Conservation (phyloP, 2,329 filamentous ascomycete genomes). For the Alternaria atra region DNA sequence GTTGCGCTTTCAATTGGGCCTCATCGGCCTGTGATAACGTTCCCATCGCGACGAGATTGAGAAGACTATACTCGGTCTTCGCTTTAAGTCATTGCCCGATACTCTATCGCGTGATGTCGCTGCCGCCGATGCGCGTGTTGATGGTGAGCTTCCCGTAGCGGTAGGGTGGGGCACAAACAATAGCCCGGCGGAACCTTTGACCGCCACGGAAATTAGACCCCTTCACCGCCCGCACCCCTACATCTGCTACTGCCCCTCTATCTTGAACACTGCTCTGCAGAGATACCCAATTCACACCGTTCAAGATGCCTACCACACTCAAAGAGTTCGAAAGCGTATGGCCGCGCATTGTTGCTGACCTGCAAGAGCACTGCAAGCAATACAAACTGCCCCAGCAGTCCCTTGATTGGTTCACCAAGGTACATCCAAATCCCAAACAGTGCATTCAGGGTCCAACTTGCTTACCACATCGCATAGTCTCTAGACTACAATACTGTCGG, state of each 20-base stretch:
- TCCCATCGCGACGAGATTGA: constrained; percentile 14
- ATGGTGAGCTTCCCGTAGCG: constrained; percentile 27
- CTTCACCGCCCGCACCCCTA: constrained; percentile 17
- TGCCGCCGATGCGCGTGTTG: constrained; percentile 27
- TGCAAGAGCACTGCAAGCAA: constrained; percentile 78
- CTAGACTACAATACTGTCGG: constrained; percentile 87
- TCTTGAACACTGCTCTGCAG: constrained; percentile 7
- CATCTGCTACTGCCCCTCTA: constrained; percentile 20
- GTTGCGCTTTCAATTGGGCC: constrained; percentile 72
- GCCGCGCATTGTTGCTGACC: constrained; percentile 82
- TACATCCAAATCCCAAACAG: constrained; percentile 49
- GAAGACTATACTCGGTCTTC: neutral
- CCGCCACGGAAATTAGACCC: constrained; percentile 20
- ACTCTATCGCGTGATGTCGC: constrained; percentile 8
- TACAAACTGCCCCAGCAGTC: constrained; percentile 86
- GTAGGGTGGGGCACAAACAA: constrained; percentile 31
- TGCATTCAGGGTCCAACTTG: constrained; percentile 11
- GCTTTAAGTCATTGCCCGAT: neutral
- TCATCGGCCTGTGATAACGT: constrained; percentile 53
- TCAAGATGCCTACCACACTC: constrained; percentile 74
- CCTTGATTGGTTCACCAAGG: constrained; percentile 86
- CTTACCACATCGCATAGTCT: constrained; percentile 62
- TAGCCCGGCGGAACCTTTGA: constrained; percentile 28
- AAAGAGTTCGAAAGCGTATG: constrained; percentile 91
- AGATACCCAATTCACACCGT: neutral